phyloP scores from a whole-genome alignment of 2,329 filamentous ascomycete species.

The Exophiala oligosperma region DNA sequence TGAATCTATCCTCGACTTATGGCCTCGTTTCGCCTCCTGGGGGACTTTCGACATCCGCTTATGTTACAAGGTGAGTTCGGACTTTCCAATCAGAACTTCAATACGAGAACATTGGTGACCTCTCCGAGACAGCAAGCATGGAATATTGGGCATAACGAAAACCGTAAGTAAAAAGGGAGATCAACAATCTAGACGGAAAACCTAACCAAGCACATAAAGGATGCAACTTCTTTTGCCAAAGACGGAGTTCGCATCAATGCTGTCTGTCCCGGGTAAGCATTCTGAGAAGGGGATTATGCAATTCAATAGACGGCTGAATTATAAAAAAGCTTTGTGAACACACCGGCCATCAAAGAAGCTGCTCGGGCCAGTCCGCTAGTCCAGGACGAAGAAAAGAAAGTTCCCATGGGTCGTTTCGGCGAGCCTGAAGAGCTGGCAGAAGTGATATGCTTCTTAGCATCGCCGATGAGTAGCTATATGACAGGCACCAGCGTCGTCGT shows the following conservation, averaged over 20 bases:
- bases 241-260: conserved; percentile 9
- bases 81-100: too few relatives aligned
- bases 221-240: conserved; percentile 1
- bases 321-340: too few relatives aligned
- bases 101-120: too few relatives aligned
- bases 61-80: not conserved
- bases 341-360: too few relatives aligned
- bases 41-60: not conserved
- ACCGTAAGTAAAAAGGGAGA: not conserved
- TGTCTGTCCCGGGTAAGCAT: conserved; percentile 3
- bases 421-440: conserved; percentile 8
- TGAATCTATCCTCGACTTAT: conserved; percentile 9
- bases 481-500: conserved; percentile 4
- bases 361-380: too few relatives aligned
- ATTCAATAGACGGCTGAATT: too few relatives aligned
- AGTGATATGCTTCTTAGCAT: conserved; percentile 8
- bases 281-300: too few relatives aligned
- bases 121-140: not conserved
- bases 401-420: conserved; percentile 3
- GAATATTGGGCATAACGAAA: conserved; percentile 4
- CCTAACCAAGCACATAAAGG: not conserved
- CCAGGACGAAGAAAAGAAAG: too few relatives aligned
- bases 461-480: conserved; percentile 10
- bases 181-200: too few relatives aligned
- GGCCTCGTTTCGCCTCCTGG: not conserved